Evolutionary conservation across 768 basidiomycete species (phyloP), one percentile per base, ranked within the genome.

Genomic region (Coprinopsis marcescibilis): DNA sequence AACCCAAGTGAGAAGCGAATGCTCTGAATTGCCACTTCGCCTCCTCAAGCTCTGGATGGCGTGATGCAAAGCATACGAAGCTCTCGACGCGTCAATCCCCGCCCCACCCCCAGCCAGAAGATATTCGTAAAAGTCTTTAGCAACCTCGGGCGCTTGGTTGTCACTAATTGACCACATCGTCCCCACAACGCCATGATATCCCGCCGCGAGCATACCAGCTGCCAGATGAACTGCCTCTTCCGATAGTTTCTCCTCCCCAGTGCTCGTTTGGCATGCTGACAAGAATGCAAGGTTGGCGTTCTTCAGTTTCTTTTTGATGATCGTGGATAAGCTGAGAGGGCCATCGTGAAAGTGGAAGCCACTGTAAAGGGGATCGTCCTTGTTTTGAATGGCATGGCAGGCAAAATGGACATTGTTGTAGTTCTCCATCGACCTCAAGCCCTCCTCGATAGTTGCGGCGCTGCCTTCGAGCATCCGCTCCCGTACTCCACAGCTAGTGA

Each of bases 131-230:
- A 45, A 45, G 17, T 33, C 30, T n/a, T 33, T 24, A 4, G 43
- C 27, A 32, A 45, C 27, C 17, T 7, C 3, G 3, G 30, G 29
- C 4, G 43, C 43, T 10, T 45, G 21, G 3, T 19, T 23, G 27
- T 45, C 43, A 4, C 14, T 15, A 35, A 45, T 45, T n/a, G 43
- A 45, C 43, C 43, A 45, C 43, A 45, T 45, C 3, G 43, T 45
- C 20, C n/a, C 43, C 12, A 45, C 34, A 3, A 45, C 43, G 4
- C 43, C n/a, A 8, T 24, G 43, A 33, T 45, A 45, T 15, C 43
- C 43, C 4, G 43, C 43, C 4, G 43, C 43, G 4, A 45, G n/a
- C 43, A 45, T 45, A 3, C 43, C 43, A 33, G 43, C 43, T 2
- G 43, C 43, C 10, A 45, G 17, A 24, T 45, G 43, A 13, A 45